phyloP scores from a whole-genome alignment of 2,329 filamentous ascomycete genomes.

The Sporothrix curviconia region DNA sequence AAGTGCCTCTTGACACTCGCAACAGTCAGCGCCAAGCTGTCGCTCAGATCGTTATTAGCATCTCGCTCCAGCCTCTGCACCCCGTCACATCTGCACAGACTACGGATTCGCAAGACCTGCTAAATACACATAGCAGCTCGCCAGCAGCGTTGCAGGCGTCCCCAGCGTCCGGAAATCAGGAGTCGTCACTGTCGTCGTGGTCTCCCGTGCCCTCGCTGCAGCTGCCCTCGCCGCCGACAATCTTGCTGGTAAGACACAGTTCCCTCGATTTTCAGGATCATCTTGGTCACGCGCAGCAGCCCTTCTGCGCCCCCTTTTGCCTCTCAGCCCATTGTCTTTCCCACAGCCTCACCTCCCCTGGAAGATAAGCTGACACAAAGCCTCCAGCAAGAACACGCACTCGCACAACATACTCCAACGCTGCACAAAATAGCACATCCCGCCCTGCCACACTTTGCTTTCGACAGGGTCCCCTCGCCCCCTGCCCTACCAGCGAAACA shows the following conservation, averaged over 20 bases:
- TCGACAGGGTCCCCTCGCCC: no score
- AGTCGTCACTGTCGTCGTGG: conserved; percentile 10
- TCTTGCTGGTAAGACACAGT: not conserved
- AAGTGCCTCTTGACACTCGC: no score
- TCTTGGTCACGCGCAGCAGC: not conserved
- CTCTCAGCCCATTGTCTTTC: not conserved
- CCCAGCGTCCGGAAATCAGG: conserved; percentile 3
- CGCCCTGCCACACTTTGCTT: no score
- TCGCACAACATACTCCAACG: no score
- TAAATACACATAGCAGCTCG: not conserved
- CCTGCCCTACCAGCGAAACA: not conserved
- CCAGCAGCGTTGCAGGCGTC: conserved; percentile 1
- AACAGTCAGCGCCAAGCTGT: no score
- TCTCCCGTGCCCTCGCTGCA: not conserved
- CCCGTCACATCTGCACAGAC: conserved; percentile 9
- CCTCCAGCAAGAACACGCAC: not conserved
- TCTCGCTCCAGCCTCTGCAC: not conserved
- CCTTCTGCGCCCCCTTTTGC: conserved; percentile 3
- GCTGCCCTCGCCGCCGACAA: not conserved
- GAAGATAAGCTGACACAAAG: conserved; percentile 7
- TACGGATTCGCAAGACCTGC: not conserved
- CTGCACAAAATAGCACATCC: conserved; percentile 3
- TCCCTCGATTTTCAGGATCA: not conserved
- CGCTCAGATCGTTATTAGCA: no score
- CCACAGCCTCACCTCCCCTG: not conserved